These are phyloP conservation scores for Monosporascus cannonballus DNA, from an alignment of 2,329 filamentous ascomycete genomes.

Conservation along the genomic window DNA sequence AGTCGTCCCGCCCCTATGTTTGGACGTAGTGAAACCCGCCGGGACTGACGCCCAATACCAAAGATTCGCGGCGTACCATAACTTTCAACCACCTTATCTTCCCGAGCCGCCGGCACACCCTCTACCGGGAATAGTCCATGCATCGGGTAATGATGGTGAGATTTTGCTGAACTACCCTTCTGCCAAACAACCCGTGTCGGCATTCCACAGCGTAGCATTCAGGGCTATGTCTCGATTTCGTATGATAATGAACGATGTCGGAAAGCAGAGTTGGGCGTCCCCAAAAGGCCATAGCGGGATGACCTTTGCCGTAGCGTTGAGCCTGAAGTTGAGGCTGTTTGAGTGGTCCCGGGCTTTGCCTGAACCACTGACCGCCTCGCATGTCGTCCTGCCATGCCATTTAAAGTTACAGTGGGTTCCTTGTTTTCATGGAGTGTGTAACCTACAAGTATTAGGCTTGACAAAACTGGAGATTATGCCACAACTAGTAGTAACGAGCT, in stretches of 20 bases:
- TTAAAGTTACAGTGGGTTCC: conserved; percentile 30
- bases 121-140: conserved; percentile 22
- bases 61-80: conserved; percentile 16
- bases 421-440: background rate
- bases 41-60: conserved; percentile 3
- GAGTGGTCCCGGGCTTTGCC: conserved; percentile 25
- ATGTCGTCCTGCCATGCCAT: conserved; percentile 28
- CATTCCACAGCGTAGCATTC: conserved; percentile 23
- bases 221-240: conserved; percentile 22
- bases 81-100: conserved; percentile 22
- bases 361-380: conserved; percentile 17
- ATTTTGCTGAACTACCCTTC: conserved; percentile 30
- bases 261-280: conserved; percentile 4
- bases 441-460: background rate
- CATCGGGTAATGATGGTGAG: conserved; percentile 28
- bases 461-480: background rate
- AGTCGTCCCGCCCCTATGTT: background rate
- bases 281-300: conserved; percentile 6
- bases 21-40: background rate
- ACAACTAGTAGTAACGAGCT: background rate
- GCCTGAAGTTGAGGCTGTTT: conserved; percentile 12
- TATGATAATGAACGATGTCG: conserved; percentile 29
- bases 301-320: conserved; percentile 14
- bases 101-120: conserved; percentile 21
- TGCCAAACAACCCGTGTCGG: conserved; percentile 12